Evolutionary conservation across 176 grass and related monocot species (phyloP).

Genomic region (Cocos nucifera): DNA sequence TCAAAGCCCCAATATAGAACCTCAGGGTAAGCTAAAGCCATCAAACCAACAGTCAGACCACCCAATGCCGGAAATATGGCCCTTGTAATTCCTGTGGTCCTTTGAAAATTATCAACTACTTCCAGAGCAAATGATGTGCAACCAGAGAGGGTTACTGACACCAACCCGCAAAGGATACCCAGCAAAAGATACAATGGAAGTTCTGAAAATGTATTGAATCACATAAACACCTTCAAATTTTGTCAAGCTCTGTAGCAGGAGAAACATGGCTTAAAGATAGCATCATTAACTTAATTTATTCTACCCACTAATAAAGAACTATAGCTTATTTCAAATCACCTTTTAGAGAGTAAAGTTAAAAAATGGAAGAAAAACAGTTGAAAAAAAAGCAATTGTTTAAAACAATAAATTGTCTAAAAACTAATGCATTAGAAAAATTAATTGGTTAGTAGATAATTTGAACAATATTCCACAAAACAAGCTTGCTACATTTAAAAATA

Average conservation of each 20-base stretch:
- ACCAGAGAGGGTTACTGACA: conserved; percentile 59
- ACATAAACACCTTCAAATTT: conserved; percentile 54
- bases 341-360: too few relatives aligned
- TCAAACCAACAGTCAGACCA: conserved; percentile 73
- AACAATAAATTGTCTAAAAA: too few relatives aligned
- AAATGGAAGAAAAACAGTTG: too few relatives aligned
- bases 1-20: conserved; percentile 94
- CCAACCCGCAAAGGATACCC: conserved; percentile 71
- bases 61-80: conserved; percentile 64
- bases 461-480: not conserved
- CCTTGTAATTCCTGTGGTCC: conserved; percentile 45
- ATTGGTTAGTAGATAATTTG: too few relatives aligned
- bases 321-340: too few relatives aligned
- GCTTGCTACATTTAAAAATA: not conserved
- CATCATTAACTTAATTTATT: not conserved
- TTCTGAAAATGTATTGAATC: conserved; percentile 74
- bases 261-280: conserved; percentile 37
- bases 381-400: too few relatives aligned
- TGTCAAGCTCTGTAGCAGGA: conserved; percentile 39
- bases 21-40: conserved; percentile 82
- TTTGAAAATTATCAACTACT: conserved; percentile 45
- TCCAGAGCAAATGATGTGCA: conserved; percentile 64
- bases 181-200: conserved; percentile 94
- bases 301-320: too few relatives aligned
- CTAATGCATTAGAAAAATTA: too few relatives aligned